Conservation (phyloP, 2,329 filamentous ascomycete genomes). For the Trichoderma atroviride region DNA sequence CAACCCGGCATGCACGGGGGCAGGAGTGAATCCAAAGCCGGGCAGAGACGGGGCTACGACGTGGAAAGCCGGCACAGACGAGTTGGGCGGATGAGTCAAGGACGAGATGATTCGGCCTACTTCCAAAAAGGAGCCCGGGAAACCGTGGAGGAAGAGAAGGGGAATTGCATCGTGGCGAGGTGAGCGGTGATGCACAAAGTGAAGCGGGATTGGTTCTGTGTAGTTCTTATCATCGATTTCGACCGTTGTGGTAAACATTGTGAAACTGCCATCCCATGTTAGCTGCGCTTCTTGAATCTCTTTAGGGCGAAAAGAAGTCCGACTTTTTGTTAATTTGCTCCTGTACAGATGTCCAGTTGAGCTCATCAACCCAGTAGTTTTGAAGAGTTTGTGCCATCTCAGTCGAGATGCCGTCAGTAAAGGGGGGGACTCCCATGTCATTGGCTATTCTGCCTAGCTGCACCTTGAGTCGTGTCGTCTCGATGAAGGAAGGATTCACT, state of each 20-base stretch:
- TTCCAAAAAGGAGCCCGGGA: neutral
- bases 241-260: neutral
- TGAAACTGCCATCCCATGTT: neutral
- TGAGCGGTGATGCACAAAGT: neutral
- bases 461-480: neutral
- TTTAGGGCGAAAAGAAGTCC: neutral
- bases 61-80: neutral
- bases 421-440: neutral
- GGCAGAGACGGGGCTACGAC: neutral
- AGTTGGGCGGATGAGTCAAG: neutral
- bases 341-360: neutral
- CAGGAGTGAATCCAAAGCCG: neutral
- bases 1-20: neutral
- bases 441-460: neutral
- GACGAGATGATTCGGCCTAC: neutral
- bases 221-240: neutral
- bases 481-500: neutral
- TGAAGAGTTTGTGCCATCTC: neutral
- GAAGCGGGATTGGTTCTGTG: neutral
- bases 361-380: neutral
- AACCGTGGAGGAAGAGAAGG: neutral
- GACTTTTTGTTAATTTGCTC: neutral
- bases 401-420: neutral
- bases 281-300: neutral
- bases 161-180: neutral